Evolutionary conservation across 2,329 filamentous ascomycete species (phyloP).

Genomic region (Arthrinium puccinioides): DNA sequence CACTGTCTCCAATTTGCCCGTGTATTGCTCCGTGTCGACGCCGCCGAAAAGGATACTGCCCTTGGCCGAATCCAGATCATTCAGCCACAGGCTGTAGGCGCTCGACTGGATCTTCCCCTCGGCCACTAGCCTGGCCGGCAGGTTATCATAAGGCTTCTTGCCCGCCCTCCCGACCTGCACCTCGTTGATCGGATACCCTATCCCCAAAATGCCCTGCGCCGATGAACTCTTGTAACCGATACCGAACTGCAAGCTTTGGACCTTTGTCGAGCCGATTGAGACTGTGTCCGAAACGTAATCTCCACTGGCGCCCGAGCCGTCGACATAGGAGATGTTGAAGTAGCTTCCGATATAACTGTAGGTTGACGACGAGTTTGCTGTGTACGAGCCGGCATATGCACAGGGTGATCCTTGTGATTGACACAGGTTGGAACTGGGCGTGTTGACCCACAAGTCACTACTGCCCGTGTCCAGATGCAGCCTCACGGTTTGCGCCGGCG

Average conservation of each 20-base stretch:
- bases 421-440: slow-evolving; percentile 55
- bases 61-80: slow-evolving; percentile 58
- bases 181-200: slow-evolving; percentile 78
- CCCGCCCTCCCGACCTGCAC: slow-evolving; percentile 57
- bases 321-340: slow-evolving; percentile 86
- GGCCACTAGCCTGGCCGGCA: slow-evolving; percentile 58
- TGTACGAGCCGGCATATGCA: slow-evolving; percentile 56
- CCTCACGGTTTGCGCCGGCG: slow-evolving; percentile 48
- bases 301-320: slow-evolving; percentile 68
- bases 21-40: slow-evolving; percentile 59
- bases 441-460: slow-evolving; percentile 67
- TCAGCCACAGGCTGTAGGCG: slow-evolving; percentile 69
- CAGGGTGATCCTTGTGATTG: slow-evolving; percentile 42
- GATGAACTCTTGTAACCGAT: slow-evolving; percentile 59
- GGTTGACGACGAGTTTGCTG: slow-evolving; percentile 65
- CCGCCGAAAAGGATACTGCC: slow-evolving; percentile 71
- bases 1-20: slow-evolving; percentile 55
- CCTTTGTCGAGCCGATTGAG: slow-evolving; percentile 43
- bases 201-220: slow-evolving; percentile 70
- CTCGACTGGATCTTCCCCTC: slow-evolving; percentile 55
- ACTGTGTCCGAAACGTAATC: slow-evolving; percentile 77
- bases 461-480: slow-evolving; percentile 63
- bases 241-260: slow-evolving; percentile 61
- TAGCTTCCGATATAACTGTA: slow-evolving; percentile 65
- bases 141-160: slow-evolving; percentile 54